These are phyloP conservation scores for Sphagnum tenellum DNA, from an alignment of 225 moss, liverwort and hornwort species.

Conservation along the genomic window DNA sequence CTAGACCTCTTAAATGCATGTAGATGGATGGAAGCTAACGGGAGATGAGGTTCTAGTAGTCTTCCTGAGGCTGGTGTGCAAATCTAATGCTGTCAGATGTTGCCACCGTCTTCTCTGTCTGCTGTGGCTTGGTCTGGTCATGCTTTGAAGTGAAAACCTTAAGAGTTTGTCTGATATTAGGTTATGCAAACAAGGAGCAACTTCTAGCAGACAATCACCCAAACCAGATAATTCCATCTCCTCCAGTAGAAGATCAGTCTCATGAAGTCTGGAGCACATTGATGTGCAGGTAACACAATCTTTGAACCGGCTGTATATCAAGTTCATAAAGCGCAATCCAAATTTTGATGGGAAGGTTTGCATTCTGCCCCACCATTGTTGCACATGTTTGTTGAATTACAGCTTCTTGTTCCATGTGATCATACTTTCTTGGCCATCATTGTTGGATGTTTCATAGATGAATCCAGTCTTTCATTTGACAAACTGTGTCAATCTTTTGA, in stretches of 20 bases:
- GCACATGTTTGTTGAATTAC: too few relatives aligned
- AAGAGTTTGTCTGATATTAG: too few relatives aligned
- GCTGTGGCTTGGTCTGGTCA: background rate
- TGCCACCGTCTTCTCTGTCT: background rate
- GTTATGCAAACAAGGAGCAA: too few relatives aligned
- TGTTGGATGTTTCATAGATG: background rate
- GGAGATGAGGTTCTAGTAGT: background rate
- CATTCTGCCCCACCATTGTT: too few relatives aligned
- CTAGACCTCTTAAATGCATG: background rate
- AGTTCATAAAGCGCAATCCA: conserved; percentile 92
- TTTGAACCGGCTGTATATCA: conserved; percentile 74
- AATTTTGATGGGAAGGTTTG: conserved; percentile 90
- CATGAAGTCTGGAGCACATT: background rate
- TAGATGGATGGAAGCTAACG: background rate
- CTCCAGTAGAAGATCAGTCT: too few relatives aligned
- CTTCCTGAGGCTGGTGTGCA: background rate
- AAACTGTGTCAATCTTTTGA: background rate
- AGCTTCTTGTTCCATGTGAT: conserved; percentile 1
- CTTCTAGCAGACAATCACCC: too few relatives aligned
- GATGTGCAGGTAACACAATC: conserved; percentile 69
- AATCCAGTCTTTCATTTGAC: background rate
- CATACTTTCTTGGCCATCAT: conserved; percentile 7
- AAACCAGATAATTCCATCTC: too few relatives aligned
- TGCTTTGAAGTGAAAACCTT: background rate
- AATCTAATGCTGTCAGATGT: background rate